These are phyloP conservation scores for Ceratobasidium sp. DNA, from an alignment of 1,284 basidiomycete species.

Conservation along the genomic window DNA sequence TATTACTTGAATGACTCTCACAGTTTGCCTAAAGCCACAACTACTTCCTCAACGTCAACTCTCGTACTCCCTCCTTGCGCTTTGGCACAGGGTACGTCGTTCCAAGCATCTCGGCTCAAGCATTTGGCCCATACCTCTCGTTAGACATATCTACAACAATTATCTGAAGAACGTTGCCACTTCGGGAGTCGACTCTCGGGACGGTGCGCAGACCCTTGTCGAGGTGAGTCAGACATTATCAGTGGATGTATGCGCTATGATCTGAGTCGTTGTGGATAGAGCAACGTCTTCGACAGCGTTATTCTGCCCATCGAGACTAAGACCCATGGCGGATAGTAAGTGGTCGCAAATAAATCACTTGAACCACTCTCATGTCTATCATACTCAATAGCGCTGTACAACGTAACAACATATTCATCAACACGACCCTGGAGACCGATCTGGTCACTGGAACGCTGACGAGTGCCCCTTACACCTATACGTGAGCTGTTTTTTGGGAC, in stretches of 20 bases:
- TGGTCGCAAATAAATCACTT: neutral
- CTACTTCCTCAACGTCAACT: conserved; percentile 48
- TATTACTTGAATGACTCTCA: conserved; percentile 18
- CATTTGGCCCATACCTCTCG: neutral
- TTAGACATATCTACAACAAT: conserved; percentile 50
- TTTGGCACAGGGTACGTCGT: conserved; percentile 49
- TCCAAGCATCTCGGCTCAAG: neutral
- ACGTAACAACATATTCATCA: conserved; percentile 49
- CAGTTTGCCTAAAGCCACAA: neutral
- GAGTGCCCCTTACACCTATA: conserved; percentile 45
- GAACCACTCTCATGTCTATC: neutral
- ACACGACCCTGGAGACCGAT: conserved; percentile 48
- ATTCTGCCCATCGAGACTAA: conserved; percentile 48
- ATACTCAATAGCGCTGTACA: conserved; percentile 45
- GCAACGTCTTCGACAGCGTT: conserved; percentile 49
- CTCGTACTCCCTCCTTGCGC: conserved; percentile 51
- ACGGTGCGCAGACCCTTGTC: conserved; percentile 50
- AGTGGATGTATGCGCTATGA: neutral
- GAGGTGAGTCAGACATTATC: conserved; percentile 38
- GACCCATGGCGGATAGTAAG: conserved; percentile 42
- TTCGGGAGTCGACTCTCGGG: conserved; percentile 49
- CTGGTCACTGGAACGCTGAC: conserved; percentile 48
- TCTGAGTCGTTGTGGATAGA: neutral
- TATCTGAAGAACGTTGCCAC: conserved; percentile 48
- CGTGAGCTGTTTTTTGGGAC: neutral